Conservation (phyloP, 257 asterid genomes). For the Striga asiatica region DNA sequence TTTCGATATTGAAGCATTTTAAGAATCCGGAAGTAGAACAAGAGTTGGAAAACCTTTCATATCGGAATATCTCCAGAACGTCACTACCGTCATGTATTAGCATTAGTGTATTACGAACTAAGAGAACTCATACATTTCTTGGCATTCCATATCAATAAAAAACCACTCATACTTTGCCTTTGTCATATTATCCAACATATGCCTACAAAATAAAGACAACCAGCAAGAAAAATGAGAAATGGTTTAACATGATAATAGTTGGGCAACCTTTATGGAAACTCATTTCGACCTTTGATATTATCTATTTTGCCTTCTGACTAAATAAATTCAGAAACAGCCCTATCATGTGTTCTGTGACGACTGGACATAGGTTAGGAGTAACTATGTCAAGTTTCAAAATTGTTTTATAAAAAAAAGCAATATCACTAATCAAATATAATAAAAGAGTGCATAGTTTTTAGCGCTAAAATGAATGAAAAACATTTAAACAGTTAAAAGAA, state of each 20-base stretch:
- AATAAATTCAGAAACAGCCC: background rate
- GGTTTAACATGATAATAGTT: background rate
- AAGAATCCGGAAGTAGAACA: background rate
- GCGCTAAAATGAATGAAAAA: background rate
- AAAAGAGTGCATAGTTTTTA: background rate
- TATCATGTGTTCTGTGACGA: too few relatives aligned
- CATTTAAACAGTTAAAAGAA: background rate
- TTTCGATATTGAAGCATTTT: background rate
- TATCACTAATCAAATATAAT: background rate
- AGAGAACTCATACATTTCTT: background rate
- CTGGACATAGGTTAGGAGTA: background rate
- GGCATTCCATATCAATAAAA: too few relatives aligned
- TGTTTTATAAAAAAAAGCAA: too few relatives aligned
- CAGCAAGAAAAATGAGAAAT: background rate
- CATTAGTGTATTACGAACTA: background rate
- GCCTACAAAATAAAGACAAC: background rate
- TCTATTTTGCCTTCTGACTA: background rate
- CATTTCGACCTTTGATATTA: background rate
- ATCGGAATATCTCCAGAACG: background rate
- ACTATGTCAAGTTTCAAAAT: background rate
- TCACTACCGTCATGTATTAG: background rate
- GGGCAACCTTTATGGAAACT: background rate
- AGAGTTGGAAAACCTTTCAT: background rate
- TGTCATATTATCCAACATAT: background rate
- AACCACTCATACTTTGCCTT: too few relatives aligned